Evolutionary conservation across 2,329 filamentous ascomycete species (phyloP).

Genomic region (Trichoderma sp.): DNA sequence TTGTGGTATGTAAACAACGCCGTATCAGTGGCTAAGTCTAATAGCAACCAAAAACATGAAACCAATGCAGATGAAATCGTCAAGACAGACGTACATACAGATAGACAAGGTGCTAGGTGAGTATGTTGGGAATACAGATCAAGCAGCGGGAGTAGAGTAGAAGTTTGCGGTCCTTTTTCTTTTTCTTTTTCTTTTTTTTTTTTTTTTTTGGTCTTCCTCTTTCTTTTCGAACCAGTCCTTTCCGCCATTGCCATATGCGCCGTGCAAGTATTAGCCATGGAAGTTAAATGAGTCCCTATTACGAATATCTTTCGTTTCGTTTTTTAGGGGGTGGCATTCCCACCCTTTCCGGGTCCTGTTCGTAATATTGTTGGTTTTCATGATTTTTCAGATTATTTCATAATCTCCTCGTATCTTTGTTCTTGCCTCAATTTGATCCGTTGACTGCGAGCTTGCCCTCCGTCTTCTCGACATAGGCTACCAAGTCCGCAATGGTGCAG

Average conservation of each 20-base stretch:
- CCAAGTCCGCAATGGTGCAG: slow-evolving; percentile 91
- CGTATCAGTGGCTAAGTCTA: slow-evolving; percentile 9
- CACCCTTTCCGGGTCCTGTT: neutral
- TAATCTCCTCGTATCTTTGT: neutral
- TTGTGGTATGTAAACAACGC: slow-evolving; percentile 10
- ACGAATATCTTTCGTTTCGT: neutral
- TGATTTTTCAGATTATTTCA: neutral
- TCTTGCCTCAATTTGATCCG: slow-evolving; percentile 31
- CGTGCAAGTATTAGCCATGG: neutral
- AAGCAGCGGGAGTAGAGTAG: neutral
- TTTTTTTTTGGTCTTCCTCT: neutral
- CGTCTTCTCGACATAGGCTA: slow-evolving; percentile 71
- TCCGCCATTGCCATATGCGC: neutral
- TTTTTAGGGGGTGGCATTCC: neutral
- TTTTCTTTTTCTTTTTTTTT: neutral
- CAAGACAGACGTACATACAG: neutral
- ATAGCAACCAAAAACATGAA: neutral
- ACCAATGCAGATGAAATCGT: neutral
- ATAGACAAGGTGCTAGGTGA: neutral
- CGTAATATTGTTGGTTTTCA: neutral
- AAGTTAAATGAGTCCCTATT: neutral
- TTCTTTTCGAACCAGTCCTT: neutral
- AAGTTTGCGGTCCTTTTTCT: neutral
- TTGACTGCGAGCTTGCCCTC: slow-evolving; percentile 55
- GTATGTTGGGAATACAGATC: neutral